Evolutionary conservation across 768 basidiomycete genomes (phyloP).

Genomic region (Lanmaoa pseudosensibilis): DNA sequence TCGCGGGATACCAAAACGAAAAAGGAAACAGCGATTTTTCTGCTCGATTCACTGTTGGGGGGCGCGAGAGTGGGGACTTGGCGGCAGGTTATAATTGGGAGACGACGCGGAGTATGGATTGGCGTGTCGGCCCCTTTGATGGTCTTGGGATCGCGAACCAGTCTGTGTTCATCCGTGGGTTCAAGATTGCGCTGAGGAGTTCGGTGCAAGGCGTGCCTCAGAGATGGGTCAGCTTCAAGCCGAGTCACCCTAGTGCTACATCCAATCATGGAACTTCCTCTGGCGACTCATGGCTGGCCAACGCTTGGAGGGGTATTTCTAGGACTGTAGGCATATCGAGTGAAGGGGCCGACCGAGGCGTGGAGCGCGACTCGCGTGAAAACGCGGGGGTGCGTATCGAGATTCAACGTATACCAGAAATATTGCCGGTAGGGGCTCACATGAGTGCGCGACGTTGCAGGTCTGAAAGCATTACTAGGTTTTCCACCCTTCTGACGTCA

Average conservation of each 20-base stretch:
- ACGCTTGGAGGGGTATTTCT: slow-evolving; percentile 18
- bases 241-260: neutral
- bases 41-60: slow-evolving; percentile 17
- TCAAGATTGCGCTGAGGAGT: slow-evolving; percentile 29
- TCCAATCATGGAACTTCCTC: neutral
- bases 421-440: slow-evolving; percentile 14
- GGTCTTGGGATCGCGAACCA: slow-evolving; percentile 22
- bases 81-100: slow-evolving; percentile 20
- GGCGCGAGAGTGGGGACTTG: slow-evolving; percentile 4
- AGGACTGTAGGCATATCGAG: slow-evolving; percentile 11
- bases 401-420: slow-evolving; percentile 17
- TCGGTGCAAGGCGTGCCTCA: slow-evolving; percentile 16
- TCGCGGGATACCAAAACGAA: slow-evolving; percentile 24
- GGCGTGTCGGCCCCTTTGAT: slow-evolving; percentile 19
- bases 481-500: slow-evolving; percentile 26
- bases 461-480: slow-evolving; percentile 14
- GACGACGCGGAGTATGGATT: slow-evolving; percentile 18
- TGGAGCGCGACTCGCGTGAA: neutral
- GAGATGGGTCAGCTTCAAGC: slow-evolving; percentile 15
- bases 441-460: neutral
- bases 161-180: slow-evolving; percentile 32
- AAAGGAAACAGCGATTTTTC: neutral
- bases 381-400: slow-evolving; percentile 8
- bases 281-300: slow-evolving; percentile 21
- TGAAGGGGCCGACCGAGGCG: neutral